Conservation (phyloP, 768 basidiomycete genomes). For the Cystobasidium tubakii region DNA sequence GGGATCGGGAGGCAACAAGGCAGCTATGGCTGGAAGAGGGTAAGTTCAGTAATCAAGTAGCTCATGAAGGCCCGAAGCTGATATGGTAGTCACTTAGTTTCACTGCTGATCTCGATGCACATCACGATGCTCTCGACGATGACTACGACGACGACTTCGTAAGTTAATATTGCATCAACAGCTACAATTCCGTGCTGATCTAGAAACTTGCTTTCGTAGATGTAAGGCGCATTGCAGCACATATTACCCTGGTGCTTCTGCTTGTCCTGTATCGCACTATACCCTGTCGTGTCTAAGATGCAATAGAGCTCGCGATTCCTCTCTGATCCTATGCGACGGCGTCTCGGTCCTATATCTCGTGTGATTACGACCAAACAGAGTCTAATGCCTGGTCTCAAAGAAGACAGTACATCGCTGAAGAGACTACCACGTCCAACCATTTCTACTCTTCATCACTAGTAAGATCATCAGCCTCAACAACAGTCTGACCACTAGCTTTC, state of each 20-base stretch:
- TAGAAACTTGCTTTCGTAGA: not conserved
- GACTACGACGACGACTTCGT: slow-evolving; percentile 27
- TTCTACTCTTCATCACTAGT: slow-evolving; percentile 40
- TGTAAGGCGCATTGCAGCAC: not conserved
- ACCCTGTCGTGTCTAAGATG: not conserved
- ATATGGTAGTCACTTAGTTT: not conserved
- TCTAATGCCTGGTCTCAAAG: too few relatives aligned
- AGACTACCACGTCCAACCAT: too few relatives aligned
- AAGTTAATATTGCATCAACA: not conserved
- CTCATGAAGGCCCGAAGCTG: not conserved
- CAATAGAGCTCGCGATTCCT: too few relatives aligned
- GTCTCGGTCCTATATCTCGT: too few relatives aligned
- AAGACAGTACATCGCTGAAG: too few relatives aligned
- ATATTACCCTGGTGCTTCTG: slow-evolving; percentile 1
- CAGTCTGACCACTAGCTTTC: slow-evolving; percentile 43
- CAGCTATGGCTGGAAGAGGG: slow-evolving; percentile 20
- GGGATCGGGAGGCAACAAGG: slow-evolving; percentile 54
- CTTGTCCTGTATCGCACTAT: slow-evolving; percentile 7
- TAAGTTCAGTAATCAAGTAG: too few relatives aligned
- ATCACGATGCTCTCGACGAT: slow-evolving; percentile 37
- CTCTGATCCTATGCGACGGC: too few relatives aligned
- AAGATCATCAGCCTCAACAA: slow-evolving; percentile 57
- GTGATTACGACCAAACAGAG: too few relatives aligned
- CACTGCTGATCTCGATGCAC: slow-evolving; percentile 26
- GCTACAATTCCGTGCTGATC: not conserved